Base-by-base conservation (phyloP, 805 yeast genomes). In the Spathaspora boniae region DNA sequence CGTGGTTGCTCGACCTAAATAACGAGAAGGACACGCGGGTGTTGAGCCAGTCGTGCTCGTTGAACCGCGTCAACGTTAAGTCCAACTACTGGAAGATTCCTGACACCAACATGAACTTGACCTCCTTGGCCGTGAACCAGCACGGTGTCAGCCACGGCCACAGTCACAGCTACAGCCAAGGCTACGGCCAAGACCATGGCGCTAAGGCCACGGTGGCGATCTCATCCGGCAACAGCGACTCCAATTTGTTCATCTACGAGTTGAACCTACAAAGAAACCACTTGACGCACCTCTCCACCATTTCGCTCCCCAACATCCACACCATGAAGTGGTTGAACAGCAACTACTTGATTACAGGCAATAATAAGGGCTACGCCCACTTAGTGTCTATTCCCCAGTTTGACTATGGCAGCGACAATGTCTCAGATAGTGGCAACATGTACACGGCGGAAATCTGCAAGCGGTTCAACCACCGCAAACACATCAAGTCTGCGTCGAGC, bases 391-490 rank as follows among this genome's bases (percentile, higher is more conserved):
- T 87, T 6, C 93, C 95, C 1, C 73, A 69, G 31, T 12, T 30
- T 1, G 34, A 28, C 12, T 23, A 33, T 26, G 24, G 22, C n/a
- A 16, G 14, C 17, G 6, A 16, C 11, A 19, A 24, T 30, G 15
- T 11, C 2, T 22, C 31, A 12, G 33, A 17, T 6, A 26, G 25
- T 9, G 45, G 37, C 19, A 63, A 60, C 4, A 70, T 49, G 3
- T 54, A 60, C 16, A 54, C 70, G 16, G 96, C 96, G 0, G 86
- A 80, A 53, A 82, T 88, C 15, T 62, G 82, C 42, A 83, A 79
- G 53, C 65, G 94, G 25, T 88, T 81, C 63, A 86, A 86, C 56
- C 96, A 88, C 60, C 64, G 72, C 33, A 80, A 80, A 46, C 88
- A 81, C 51, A 55, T 85, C 36, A 53, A 51, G 29, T 54, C 54